Percentiles rank a stretch among this genome's conserved stretches.
These are phyloP conservation scores for Mycena galericulata DNA, from an alignment of 768 basidiomycete species.

Conservation along the genomic window DNA sequence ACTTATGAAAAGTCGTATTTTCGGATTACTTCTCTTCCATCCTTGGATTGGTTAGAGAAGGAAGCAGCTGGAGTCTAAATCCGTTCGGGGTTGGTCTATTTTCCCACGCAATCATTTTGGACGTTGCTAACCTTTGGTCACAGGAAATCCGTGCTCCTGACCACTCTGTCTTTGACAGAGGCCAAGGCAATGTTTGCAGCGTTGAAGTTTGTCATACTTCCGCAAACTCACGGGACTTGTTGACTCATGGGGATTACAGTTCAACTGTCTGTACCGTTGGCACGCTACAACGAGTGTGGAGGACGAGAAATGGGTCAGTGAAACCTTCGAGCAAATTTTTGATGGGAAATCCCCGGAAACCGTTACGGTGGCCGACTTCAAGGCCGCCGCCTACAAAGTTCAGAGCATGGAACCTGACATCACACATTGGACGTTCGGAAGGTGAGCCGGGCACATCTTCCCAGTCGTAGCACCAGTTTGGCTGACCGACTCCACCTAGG, in stretches of 20 bases:
- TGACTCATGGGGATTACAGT: slow-evolving; percentile 53
- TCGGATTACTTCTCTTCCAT: slow-evolving; percentile 88
- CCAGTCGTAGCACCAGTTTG: neutral
- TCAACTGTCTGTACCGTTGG: slow-evolving; percentile 89
- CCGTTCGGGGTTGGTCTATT: slow-evolving; percentile 71
- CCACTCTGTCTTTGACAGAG: slow-evolving; percentile 79
- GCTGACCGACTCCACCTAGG: slow-evolving; percentile 47
- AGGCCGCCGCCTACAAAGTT: slow-evolving; percentile 50
- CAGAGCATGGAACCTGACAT: slow-evolving; percentile 57
- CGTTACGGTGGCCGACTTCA: slow-evolving; percentile 45
- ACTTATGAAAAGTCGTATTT: slow-evolving; percentile 64
- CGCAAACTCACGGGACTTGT: neutral
- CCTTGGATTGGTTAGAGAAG: slow-evolving; percentile 80
- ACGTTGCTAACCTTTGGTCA: neutral
- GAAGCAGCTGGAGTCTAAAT: slow-evolving; percentile 80
- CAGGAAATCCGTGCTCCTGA: slow-evolving; percentile 76
- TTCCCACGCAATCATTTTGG: neutral
- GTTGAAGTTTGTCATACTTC: slow-evolving; percentile 67
- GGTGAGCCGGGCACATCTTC: slow-evolving; percentile 50
- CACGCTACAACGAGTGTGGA: slow-evolving; percentile 81
- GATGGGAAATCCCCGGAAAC: slow-evolving; percentile 62
- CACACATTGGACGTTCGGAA: slow-evolving; percentile 75
- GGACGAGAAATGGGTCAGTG: slow-evolving; percentile 78
- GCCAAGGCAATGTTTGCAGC: slow-evolving; percentile 84
- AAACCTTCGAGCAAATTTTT: slow-evolving; percentile 65